These are phyloP conservation scores for Parastagonospora avenae DNA, from an alignment of 2,329 filamentous ascomycete species.

Conservation along the genomic window DNA sequence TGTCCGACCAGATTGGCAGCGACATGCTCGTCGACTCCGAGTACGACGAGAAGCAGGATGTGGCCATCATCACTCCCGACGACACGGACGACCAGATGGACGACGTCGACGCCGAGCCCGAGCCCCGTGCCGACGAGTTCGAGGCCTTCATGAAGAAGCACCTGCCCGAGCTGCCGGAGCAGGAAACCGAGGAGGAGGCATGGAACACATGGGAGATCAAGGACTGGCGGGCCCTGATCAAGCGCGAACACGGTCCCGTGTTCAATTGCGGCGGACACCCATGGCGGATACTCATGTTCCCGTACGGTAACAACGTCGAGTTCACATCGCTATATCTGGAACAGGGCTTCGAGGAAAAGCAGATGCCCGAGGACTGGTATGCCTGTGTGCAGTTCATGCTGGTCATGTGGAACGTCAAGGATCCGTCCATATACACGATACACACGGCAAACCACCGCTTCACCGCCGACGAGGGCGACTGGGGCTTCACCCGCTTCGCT, in stretches of 20 bases:
- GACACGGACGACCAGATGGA: slow-evolving; percentile 64
- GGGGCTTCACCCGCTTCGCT: slow-evolving; percentile 97
- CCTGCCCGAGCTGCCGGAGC: slow-evolving; percentile 76
- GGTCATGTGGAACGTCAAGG: slow-evolving; percentile 91
- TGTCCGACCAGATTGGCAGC: slow-evolving; percentile 58
- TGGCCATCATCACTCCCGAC: slow-evolving; percentile 66
- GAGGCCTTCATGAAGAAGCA: slow-evolving; percentile 85
- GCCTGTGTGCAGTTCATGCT: slow-evolving; percentile 95
- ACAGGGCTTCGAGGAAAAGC: slow-evolving; percentile 81
- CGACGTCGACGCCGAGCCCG: slow-evolving; percentile 58
- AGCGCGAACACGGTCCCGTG: slow-evolving; percentile 84
- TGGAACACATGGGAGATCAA: slow-evolving; percentile 86
- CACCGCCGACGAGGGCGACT: slow-evolving; percentile 94
- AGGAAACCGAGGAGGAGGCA: slow-evolving; percentile 77
- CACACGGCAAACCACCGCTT: slow-evolving; percentile 93
- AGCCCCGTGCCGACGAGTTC: slow-evolving; percentile 64
- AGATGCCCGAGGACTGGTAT: slow-evolving; percentile 87
- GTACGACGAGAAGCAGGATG: slow-evolving; percentile 66
- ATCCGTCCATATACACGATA: slow-evolving; percentile 77
- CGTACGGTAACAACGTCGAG: slow-evolving; percentile 92
- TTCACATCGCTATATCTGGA: slow-evolving; percentile 95
- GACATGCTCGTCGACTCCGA: slow-evolving; percentile 69
- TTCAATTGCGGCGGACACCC: slow-evolving; percentile 87
- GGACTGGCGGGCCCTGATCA: slow-evolving; percentile 75
- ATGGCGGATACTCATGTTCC: slow-evolving; percentile 96